A percentile compares a stretch with the other conserved stretches of the same genome.
Evolutionary conservation across 768 basidiomycete genomes (phyloP).

Genomic region (Leucocoprinus sp.): DNA sequence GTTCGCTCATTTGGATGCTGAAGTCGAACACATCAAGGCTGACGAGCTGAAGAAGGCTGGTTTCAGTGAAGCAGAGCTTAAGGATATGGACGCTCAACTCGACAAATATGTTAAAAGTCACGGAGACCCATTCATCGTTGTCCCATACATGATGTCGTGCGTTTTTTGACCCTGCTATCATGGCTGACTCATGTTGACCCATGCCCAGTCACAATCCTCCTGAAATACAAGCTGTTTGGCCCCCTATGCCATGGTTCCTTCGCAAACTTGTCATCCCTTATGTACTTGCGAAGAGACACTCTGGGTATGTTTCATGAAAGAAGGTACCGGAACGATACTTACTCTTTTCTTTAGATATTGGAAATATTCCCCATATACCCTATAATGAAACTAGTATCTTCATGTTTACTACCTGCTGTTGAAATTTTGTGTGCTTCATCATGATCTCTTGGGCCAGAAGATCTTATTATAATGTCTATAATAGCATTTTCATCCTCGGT

Average conservation of each 20-base stretch:
- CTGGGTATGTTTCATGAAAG: not conserved
- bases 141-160: slow-evolving; percentile 6
- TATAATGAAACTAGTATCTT: slow-evolving; percentile 2
- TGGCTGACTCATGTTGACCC: not conserved
- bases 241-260: slow-evolving; percentile 1
- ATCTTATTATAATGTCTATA: too few species aligned
- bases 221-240: slow-evolving; percentile 3
- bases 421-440: too few species aligned
- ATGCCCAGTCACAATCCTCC: slow-evolving; percentile 1
- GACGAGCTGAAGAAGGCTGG: not conserved
- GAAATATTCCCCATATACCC: slow-evolving; percentile 6
- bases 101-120: not conserved
- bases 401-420: too few species aligned
- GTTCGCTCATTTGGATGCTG: slow-evolving; percentile 4
- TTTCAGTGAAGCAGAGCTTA: slow-evolving; percentile 1
- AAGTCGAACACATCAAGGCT: slow-evolving; percentile 7
- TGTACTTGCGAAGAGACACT: slow-evolving; percentile 2
- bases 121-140: slow-evolving; percentile 5
- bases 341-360: not conserved
- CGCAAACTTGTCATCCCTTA: slow-evolving; percentile 3
- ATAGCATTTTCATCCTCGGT: slow-evolving; percentile 1
- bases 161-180: not conserved
- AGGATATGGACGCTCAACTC: not conserved
- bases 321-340: not conserved
- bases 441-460: too few species aligned